Evolutionary conservation across 257 asterid genomes (phyloP), one percentile per base, ranked within the genome.

Genomic region (Verbascum thapsus): DNA sequence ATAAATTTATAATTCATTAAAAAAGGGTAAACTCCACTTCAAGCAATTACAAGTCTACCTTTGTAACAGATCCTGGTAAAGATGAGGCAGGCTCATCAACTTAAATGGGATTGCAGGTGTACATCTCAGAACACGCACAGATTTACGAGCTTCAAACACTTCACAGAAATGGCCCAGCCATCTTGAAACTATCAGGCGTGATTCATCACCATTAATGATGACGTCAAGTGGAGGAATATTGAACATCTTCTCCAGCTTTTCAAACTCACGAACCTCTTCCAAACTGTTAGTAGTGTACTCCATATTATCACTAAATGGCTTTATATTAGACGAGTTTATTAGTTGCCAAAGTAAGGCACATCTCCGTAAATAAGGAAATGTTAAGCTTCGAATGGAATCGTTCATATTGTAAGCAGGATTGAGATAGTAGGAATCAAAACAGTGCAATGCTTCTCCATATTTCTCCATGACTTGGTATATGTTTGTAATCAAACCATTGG

Each of bases 261-360:
- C 81, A 40, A 90, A 70, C 81, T 87, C 95, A 3, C 12, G 64
- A 64, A 83, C 69, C 81, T 90, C 99, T 48, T 82, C 83, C n/a
- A 37, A 23, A 39, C 44, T 43, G 57, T 43, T 66, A 42, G 53
- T 64, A 8, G 67, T 38, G 68, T 50, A 53, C 63, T 81, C 83
- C 78, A 59, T 63, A 70, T 77, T 80, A 77, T 57, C 75, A 53
- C 76, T 64, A 72, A 90, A 94, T 18, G 95, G 92, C 69, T 56
- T 74, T 60, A 70, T 53, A 20, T 60, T 72, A 38, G 96, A 83
- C 76, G 76, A 72, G 67, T 78, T 79, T 63, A 90, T 70, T 35
- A 94, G 81, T 74, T 81, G 88, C 99, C 99, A 87, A 47, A 94
- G 77, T 76, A 94, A 67, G 55, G 89, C 94, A 74, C 98, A 94